These are phyloP conservation scores for Fabrea salina DNA, from an alignment of 169 alveolate species.

Conservation along the genomic window DNA sequence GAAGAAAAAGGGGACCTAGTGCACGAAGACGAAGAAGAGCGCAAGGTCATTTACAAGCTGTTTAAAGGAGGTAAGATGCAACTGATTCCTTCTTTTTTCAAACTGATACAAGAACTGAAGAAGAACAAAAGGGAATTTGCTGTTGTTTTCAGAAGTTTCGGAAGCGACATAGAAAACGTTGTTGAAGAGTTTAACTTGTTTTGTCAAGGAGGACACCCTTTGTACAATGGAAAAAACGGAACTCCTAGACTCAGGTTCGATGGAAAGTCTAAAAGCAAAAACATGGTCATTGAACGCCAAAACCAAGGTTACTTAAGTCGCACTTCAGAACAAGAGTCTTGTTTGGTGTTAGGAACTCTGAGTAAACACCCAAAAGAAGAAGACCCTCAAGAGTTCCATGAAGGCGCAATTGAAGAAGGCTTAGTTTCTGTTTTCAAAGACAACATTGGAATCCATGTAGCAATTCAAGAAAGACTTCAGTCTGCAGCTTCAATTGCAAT, in stretches of 20 bases:
- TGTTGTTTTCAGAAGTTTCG: conserved; percentile 66
- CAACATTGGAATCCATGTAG: conserved; percentile 51
- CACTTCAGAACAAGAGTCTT: conserved; percentile 37
- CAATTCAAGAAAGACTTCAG: conserved; percentile 59
- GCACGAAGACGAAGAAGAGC: conserved; percentile 43
- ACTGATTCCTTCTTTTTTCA: conserved; percentile 68
- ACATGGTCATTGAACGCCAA: conserved; percentile 52
- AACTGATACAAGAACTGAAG: conserved; percentile 63
- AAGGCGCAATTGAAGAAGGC: conserved; percentile 54
- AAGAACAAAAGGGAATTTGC: conserved; percentile 73
- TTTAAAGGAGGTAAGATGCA: conserved; percentile 63
- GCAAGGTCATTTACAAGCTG: conserved; percentile 41
- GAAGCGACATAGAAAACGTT: conserved; percentile 52
- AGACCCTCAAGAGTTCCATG: conserved; percentile 51
- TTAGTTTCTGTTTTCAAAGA: conserved; percentile 40
- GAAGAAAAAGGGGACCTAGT: conserved; percentile 47
- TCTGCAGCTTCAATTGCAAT: conserved; percentile 57
- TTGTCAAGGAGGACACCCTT: conserved; percentile 76
- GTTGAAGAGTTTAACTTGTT: conserved; percentile 68
- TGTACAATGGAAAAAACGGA: conserved; percentile 75
- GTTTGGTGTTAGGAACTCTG: conserved; percentile 50
- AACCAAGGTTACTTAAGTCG: conserved; percentile 44
- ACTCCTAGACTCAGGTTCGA: conserved; percentile 70
- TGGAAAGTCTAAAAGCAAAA: conserved; percentile 62
- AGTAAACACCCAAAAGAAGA: conserved; percentile 56